phyloP scores from a whole-genome alignment of 2,329 filamentous ascomycete genomes.

The Piedraia hortae region DNA sequence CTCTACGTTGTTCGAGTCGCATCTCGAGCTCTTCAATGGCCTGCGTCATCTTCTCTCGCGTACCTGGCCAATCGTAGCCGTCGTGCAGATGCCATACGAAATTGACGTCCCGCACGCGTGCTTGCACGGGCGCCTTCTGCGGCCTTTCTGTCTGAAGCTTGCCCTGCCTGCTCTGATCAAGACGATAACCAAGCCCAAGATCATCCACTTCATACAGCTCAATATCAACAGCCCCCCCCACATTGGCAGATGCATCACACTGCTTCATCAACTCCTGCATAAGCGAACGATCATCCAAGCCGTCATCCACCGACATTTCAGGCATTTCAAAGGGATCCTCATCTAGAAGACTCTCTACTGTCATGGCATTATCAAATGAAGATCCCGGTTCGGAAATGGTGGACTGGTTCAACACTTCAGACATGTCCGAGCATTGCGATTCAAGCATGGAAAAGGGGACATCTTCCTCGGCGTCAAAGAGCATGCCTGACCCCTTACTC shows the following conservation, averaged over 20 bases:
- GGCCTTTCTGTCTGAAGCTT: slow-evolving; percentile 1
- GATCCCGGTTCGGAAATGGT: slow-evolving; percentile 9
- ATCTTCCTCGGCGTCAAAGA: slow-evolving; percentile 12
- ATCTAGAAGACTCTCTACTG: slow-evolving; percentile 13
- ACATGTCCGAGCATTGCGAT: slow-evolving; percentile 6
- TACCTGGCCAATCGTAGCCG: slow-evolving; percentile 85
- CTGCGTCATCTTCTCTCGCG: slow-evolving; percentile 60
- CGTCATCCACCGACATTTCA: slow-evolving; percentile 6
- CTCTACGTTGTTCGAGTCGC: slow-evolving; percentile 47
- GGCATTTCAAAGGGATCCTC: slow-evolving; percentile 15
- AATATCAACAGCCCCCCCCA: slow-evolving; percentile 4
- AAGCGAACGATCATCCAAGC: slow-evolving; percentile 10
- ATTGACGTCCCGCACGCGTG: slow-evolving; percentile 64
- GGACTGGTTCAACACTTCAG: slow-evolving; percentile 15
- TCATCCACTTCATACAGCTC: slow-evolving; percentile 11
- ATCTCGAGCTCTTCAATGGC: slow-evolving; percentile 70
- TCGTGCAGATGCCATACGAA: slow-evolving; percentile 96
- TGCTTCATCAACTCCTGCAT: slow-evolving; percentile 10
- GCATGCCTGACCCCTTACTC: slow-evolving; percentile 2
- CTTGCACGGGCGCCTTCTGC: slow-evolving; percentile 27
- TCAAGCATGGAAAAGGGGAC: slow-evolving; percentile 10
- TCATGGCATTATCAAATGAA: slow-evolving; percentile 10
- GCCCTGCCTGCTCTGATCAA: slow-evolving; percentile 2
- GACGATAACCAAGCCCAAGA: slow-evolving; percentile 11
- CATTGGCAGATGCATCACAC: slow-evolving; percentile 4